phyloP scores from a whole-genome alignment of 805 yeast species.

The Candida gorgasii region DNA sequence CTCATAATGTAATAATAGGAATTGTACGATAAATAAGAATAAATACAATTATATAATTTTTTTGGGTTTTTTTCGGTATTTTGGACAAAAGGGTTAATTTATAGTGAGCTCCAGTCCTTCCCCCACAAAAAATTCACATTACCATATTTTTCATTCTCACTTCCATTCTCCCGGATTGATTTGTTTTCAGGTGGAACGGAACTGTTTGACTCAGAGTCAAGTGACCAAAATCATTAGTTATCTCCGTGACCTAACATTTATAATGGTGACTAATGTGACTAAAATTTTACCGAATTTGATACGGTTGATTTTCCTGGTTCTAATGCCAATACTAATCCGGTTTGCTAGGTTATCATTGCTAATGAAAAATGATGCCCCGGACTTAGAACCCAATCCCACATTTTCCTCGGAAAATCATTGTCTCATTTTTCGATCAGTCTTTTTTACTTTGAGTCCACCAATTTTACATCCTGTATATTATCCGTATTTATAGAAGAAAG shows the following conservation, averaged over 20 bases:
- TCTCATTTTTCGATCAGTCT: not conserved
- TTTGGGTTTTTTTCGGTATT: not conserved
- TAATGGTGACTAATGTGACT: too few species aligned
- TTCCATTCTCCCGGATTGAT: constrained; percentile 23
- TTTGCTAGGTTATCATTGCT: not conserved
- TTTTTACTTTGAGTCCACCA: constrained; percentile 1
- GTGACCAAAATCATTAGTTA: not conserved
- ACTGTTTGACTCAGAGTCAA: constrained; percentile 9
- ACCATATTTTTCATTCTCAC: not conserved
- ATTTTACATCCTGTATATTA: constrained; percentile 1
- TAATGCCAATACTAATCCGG: too few species aligned
- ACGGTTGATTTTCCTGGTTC: not conserved
- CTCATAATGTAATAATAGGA: constrained; percentile 2
- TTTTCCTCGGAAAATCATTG: constrained; percentile 8
- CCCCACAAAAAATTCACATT: constrained; percentile 17
- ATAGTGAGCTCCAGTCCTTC: constrained; percentile 6
- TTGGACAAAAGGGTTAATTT: constrained; percentile 2
- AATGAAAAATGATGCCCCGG: constrained; percentile 2
- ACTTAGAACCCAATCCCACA: not conserved
- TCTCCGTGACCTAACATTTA: too few species aligned
- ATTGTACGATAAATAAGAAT: not conserved
- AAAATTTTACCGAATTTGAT: too few species aligned
- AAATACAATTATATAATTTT: not conserved
- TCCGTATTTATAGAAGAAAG: too few species aligned
- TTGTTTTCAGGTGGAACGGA: constrained; percentile 10